These are phyloP conservation scores for Cucurbita maxima DNA, from an alignment of 306 rosid genomes.

Conservation along the genomic window DNA sequence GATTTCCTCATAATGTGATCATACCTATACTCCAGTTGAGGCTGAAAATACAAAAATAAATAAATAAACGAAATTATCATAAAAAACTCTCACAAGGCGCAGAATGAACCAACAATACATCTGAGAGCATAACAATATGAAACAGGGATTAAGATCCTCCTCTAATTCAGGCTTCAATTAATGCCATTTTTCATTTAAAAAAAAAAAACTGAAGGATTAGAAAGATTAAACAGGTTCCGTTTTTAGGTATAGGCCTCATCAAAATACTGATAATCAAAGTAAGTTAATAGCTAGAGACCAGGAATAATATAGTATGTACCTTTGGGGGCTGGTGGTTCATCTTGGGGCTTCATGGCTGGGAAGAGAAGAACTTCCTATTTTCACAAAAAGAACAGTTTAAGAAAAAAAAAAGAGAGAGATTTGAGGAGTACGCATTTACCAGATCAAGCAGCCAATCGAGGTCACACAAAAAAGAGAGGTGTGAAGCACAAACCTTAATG, in stretches of 20 bases:
- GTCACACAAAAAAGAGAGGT: neutral
- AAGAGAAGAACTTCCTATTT: conserved; percentile 85
- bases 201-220: neutral
- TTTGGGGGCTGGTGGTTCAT: conserved; percentile 28
- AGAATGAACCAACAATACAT: neutral
- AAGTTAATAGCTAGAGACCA: neutral
- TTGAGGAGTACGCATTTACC: neutral
- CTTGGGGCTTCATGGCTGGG: conserved; percentile 94
- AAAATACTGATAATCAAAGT: neutral
- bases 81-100: neutral
- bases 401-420: neutral
- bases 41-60: neutral
- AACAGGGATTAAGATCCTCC: neutral
- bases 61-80: neutral
- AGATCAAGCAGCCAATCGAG: neutral
- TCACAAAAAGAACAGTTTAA: conserved; percentile 3
- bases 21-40: conserved; percentile 1
- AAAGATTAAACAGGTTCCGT: neutral
- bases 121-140: neutral
- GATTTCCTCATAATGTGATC: neutral
- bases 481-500: conserved; percentile 43
- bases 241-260: neutral
- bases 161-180: neutral
- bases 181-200: neutral
- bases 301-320: conserved; percentile 9